Evolutionary conservation across 2,329 filamentous ascomycete species (phyloP), one percentile per base, ranked within the genome.

Genomic region (Cytospora schulzeri): DNA sequence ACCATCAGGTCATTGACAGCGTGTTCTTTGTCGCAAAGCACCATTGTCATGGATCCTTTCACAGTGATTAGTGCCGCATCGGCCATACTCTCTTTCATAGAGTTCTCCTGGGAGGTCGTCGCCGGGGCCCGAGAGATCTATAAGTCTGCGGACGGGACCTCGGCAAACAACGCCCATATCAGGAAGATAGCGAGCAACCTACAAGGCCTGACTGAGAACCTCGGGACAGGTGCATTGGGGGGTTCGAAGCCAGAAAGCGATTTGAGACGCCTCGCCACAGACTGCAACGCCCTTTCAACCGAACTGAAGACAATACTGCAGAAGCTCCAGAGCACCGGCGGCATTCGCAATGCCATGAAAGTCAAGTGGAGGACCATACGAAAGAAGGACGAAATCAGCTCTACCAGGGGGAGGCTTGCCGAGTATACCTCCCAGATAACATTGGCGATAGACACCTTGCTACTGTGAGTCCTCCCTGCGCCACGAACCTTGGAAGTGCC

Each of bases 61-160:
- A 70, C 70, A 15, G 73, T 71, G 4, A 65, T 71, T 28, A 68
- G 71, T n/a, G 67, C 71, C 26, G 70, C 69, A 5, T 55, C 64
- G 4, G 68, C 62, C n/a, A 67, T 73, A 17, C 45, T 71, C 29
- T 58, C 64, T 3, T 70, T 73, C 48, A 62, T 73, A 28, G 71
- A 73, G 14, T 69, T 73, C 54, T 68, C 68, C 2, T 69, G 60
- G 54, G 65, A 69, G 9, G 22, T 73, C 14, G 62, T 72, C 28
- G 56, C 52, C 22, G 69, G 69, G 2, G 59, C 65, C 4, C 65
- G 64, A 17, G 56, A 70, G 15, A 62, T 72, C 11, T 67, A 65
- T 45, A 31, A 22, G 4, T 68, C 65, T 3, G 19, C 41, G 6
- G 50, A 60, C 26, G 65, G 68, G 12, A 60, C 26, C 15, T 61